These are phyloP conservation scores for Aspergillus sp. DNA, from an alignment of 2,329 filamentous ascomycete species.

Conservation along the genomic window DNA sequence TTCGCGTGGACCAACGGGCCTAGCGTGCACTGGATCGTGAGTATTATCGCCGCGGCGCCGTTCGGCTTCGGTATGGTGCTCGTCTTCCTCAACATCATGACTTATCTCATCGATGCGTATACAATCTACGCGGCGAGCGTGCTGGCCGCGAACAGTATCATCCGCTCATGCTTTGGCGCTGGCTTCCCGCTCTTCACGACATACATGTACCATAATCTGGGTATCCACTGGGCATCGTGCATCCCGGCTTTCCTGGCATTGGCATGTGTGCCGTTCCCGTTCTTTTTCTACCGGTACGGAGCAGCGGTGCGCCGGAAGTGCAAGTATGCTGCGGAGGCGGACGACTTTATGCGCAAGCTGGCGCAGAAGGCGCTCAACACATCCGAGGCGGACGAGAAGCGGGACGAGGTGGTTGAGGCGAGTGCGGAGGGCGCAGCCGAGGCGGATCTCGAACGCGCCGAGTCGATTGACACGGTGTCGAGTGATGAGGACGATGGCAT, in stretches of 20 bases:
- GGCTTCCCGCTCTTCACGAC: constrained; percentile 43
- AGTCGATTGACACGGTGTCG: constrained; percentile 9
- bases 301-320: constrained; percentile 31
- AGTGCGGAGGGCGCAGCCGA: neutral
- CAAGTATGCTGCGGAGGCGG: constrained; percentile 33
- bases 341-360: constrained; percentile 28
- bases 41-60: constrained; percentile 25
- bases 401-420: constrained; percentile 3
- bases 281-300: constrained; percentile 39
- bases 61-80: constrained; percentile 36
- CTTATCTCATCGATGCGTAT: constrained; percentile 38
- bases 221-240: constrained; percentile 42
- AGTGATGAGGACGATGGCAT: constrained; percentile 7
- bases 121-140: constrained; percentile 35
- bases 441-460: neutral
- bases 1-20: constrained; percentile 34
- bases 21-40: constrained; percentile 31
- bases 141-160: constrained; percentile 39
- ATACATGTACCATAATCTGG: constrained; percentile 38
- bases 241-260: constrained; percentile 40
- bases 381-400: constrained; percentile 2
- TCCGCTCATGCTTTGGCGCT: constrained; percentile 42
- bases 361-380: constrained; percentile 9
- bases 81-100: constrained; percentile 31
- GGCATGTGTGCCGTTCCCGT: constrained; percentile 33